Percentiles rank a stretch among this genome's conserved stretches.
Conservation (phyloP, 805 yeast genomes). For the Candida ipomoeae region DNA sequence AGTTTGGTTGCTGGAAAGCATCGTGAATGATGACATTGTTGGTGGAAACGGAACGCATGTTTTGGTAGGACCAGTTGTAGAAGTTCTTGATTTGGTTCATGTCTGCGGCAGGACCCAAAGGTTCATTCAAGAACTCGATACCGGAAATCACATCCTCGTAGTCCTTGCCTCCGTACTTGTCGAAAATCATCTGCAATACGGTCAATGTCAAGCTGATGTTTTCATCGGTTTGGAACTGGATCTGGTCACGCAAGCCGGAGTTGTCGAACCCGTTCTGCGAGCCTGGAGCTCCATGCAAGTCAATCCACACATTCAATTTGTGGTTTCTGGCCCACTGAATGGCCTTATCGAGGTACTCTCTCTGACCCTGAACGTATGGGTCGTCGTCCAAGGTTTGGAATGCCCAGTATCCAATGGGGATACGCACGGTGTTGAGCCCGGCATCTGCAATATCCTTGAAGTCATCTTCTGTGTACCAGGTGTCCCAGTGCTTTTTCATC, state of each 20-base stretch:
- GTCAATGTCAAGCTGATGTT: conserved; percentile 41
- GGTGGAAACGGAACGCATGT: conserved; percentile 50
- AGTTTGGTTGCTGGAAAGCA: conserved; percentile 58
- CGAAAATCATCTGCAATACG: conserved; percentile 51
- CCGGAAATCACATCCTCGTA: conserved; percentile 76
- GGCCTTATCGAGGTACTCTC: conserved; percentile 67
- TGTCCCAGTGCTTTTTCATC: conserved; percentile 68
- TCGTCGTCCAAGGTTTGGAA: conserved; percentile 58
- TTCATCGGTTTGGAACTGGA: conserved; percentile 15
- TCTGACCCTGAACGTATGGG: conserved; percentile 87
- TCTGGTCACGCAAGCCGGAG: conserved; percentile 72
- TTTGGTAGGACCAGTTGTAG: conserved; percentile 58
- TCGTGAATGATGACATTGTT: conserved; percentile 74
- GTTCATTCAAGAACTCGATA: conserved; percentile 85
- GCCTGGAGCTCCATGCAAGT: conserved; percentile 95
- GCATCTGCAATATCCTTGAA: conserved; percentile 51
- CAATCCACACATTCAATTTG: conserved; percentile 78
- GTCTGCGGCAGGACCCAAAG: conserved; percentile 68
- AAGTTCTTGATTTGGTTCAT: conserved; percentile 55
- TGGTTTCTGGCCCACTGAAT: conserved; percentile 65
- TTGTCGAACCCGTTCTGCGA: conserved; percentile 96
- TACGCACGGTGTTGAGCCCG: conserved; percentile 82
- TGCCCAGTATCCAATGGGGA: conserved; percentile 97
- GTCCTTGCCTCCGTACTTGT: conserved; percentile 58
- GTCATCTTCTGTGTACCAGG: conserved; percentile 73